Evolutionary conservation across 768 basidiomycete genomes (phyloP).

Genomic region (Calocybe gangraenosa): DNA sequence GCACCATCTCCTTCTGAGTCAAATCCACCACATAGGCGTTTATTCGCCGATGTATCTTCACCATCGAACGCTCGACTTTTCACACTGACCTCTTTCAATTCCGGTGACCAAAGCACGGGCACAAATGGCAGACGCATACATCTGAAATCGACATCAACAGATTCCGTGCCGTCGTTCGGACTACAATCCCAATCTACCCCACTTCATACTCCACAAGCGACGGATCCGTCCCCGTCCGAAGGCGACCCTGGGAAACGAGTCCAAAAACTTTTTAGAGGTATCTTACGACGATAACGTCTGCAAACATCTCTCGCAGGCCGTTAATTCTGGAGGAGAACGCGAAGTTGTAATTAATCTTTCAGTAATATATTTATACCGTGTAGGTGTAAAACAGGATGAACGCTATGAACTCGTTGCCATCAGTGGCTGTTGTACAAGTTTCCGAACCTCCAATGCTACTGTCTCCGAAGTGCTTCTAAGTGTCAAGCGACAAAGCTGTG

Average conservation of each 20-base stretch:
- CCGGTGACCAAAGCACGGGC: constrained; percentile 17
- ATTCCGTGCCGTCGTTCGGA: constrained; percentile 41
- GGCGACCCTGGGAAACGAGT: constrained; percentile 38
- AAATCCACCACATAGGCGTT: constrained; percentile 18
- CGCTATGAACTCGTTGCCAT: constrained; percentile 26
- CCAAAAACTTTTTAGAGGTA: constrained; percentile 38
- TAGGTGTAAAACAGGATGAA: constrained; percentile 2
- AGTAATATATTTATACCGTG: constrained; percentile 19
- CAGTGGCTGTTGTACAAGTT: constrained; percentile 44
- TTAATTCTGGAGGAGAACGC: constrained; percentile 4
- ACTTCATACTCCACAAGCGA: constrained; percentile 14
- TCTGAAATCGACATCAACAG: constrained; percentile 51
- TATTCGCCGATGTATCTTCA: constrained; percentile 19
- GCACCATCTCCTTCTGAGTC: constrained; percentile 36
- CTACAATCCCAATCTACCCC: constrained; percentile 13
- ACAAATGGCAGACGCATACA: constrained; percentile 26
- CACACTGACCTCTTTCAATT: constrained; percentile 15
- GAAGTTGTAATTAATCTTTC: constrained; percentile 9
- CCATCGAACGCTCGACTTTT: constrained; percentile 15
- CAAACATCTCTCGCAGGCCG: background rate
- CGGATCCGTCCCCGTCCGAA: constrained; percentile 24
- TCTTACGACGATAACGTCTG: constrained; percentile 33
- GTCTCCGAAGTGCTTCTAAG: constrained; percentile 93
- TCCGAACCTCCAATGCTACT: constrained; percentile 71
- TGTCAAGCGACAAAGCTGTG: constrained; percentile 85